Evolutionary conservation across 2,329 filamentous ascomycete genomes (phyloP), one percentile per base, ranked within the genome.

Genomic region (Colletotrichum tanaceti): DNA sequence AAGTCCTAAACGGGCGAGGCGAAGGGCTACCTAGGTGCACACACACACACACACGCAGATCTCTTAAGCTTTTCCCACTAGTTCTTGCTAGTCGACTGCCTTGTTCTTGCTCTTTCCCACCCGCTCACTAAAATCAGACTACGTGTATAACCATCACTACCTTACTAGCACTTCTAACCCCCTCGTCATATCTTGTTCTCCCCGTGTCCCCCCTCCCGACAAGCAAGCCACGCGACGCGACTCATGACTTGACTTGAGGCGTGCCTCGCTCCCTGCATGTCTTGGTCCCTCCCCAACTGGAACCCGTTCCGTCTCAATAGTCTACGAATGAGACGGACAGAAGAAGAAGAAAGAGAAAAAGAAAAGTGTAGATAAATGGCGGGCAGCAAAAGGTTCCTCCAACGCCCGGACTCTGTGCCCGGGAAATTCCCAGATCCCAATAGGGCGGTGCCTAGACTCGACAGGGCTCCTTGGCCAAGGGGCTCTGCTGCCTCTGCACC

Each of bases 191-290:
- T 32, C 28, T 32, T 9, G 28, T 32, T 32, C 1, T 32, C 28
- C 28, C 28, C 7, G 24, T n/a, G 3, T 18, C 28, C 22, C 18
- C 24, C 20, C 43, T 39, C 28, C 20, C 20, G 28, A 9, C n/a
- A 24, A 39, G 5, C 43, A 59, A 59, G 57, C 57, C 44, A 49
- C 20, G 43, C 43, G 20, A 59, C 43, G 32, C 57, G 44, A 59
- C 16, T 24, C 43, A 24, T 38, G 43, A 38, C 11, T 7, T 24
- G 32, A 49, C 57, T 14, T n/a, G 43, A 22, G 20, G 41, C 18
- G 28, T 20, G 24, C 20, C 54, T 14, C 41, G 41, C 55, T 38
- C 28, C 43, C 28, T 49, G 43, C 44, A n/a, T 59, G 57, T 49
- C 57, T 49, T 47, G 16, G 14, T 18, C 28, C 20, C 10, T 32